Evolutionary conservation across 495 filamentous ascomycete genomes (phyloP).

Genomic region (Penicillium taxi): DNA sequence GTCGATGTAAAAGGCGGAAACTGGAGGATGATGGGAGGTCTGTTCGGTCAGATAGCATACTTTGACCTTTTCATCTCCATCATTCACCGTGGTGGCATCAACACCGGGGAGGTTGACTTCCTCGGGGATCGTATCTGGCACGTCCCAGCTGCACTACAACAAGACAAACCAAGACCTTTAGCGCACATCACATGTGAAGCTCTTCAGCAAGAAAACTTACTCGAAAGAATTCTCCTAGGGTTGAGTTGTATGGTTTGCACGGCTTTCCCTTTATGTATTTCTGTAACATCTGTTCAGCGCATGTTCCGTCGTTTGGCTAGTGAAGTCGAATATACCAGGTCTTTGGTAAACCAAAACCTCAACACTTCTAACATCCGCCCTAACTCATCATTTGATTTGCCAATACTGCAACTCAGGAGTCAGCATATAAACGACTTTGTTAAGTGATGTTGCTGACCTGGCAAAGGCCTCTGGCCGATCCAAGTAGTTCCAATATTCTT

Average conservation of each 20-base stretch:
- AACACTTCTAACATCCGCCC: constrained; percentile 89
- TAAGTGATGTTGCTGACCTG: constrained; percentile 42
- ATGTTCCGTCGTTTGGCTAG: neutral
- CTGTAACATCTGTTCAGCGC: constrained; percentile 29
- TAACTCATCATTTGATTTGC: constrained; percentile 81
- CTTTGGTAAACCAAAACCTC: constrained; percentile 98
- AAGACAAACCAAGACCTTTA: too few relatives aligned
- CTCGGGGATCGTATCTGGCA: constrained; percentile 55
- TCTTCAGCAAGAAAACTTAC: too few relatives aligned
- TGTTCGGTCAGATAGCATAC: constrained; percentile 95
- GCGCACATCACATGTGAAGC: too few relatives aligned
- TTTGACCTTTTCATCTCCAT: constrained; percentile 50
- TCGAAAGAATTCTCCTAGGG: constrained; percentile 95
- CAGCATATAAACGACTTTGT: constrained; percentile 24
- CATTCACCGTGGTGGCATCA: constrained; percentile 18
- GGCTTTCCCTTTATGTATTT: constrained; percentile 99
- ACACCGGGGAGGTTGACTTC: constrained; percentile 33
- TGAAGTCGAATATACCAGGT: constrained; percentile 52
- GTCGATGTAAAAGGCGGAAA: constrained; percentile 91
- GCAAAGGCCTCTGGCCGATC: constrained; percentile 93
- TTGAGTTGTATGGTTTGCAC: constrained; percentile 97
- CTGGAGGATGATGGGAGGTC: constrained; percentile 96
- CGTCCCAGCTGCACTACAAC: constrained; percentile 91
- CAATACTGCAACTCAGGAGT: constrained; percentile 57
- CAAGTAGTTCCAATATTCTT: constrained; percentile 98